phyloP scores from a whole-genome alignment of 306 rosid species.

The Vachellia collinsii region DNA sequence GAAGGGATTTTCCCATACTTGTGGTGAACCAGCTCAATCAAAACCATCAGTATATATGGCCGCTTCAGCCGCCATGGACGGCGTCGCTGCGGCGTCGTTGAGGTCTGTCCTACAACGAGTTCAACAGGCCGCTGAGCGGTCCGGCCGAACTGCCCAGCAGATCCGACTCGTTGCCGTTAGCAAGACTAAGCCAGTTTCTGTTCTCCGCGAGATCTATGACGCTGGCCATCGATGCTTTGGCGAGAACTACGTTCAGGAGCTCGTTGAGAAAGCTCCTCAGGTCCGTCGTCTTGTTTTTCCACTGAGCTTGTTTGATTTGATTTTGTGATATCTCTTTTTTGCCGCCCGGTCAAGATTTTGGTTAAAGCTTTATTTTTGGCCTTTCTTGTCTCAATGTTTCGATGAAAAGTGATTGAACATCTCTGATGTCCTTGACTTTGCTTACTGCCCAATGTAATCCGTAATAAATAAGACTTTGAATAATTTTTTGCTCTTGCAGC shows the following conservation, averaged over 20 bases:
- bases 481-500: constrained; percentile 51
- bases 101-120: constrained; percentile 62
- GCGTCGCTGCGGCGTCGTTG: constrained; percentile 50
- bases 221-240: constrained; percentile 93
- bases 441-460: neutral
- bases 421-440: neutral
- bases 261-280: constrained; percentile 85
- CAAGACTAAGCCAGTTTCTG: constrained; percentile 77
- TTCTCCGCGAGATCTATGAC: constrained; percentile 73
- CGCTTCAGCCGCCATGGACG: constrained; percentile 25
- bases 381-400: neutral
- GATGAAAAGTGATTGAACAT: neutral
- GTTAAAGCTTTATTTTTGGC: neutral
- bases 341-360: neutral
- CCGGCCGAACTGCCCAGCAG: constrained; percentile 51
- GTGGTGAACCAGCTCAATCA: neutral
- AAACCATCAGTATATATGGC: constrained; percentile 5
- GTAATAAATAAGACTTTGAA: neutral
- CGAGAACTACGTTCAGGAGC: constrained; percentile 90
- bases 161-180: constrained; percentile 84
- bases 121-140: constrained; percentile 65
- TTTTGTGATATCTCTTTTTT: neutral
- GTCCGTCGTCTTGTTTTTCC: constrained; percentile 13
- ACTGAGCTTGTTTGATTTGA: too few species aligned
- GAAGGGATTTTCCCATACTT: neutral